Evolutionary conservation across 2,329 filamentous ascomycete genomes (phyloP).

Genomic region (Neopestalotiopsis rosae): DNA sequence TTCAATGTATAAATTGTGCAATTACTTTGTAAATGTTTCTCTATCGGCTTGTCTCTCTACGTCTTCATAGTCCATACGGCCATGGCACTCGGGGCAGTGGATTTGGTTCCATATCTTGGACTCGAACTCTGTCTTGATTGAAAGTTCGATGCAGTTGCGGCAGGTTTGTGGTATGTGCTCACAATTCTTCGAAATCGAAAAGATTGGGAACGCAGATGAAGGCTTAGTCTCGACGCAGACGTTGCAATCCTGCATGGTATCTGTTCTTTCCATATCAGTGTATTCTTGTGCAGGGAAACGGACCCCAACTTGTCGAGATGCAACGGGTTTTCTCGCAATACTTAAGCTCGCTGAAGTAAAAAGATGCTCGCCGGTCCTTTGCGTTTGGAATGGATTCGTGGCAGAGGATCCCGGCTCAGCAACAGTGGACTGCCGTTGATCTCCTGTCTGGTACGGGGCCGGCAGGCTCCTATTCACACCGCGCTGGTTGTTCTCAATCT

Average conservation of each 20-base stretch:
- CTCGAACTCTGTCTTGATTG: slow-evolving; percentile 16
- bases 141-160: slow-evolving; percentile 7
- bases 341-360: too few relatives aligned
- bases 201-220: slow-evolving; percentile 10
- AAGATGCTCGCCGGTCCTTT: too few relatives aligned
- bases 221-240: slow-evolving; percentile 16
- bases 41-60: slow-evolving; percentile 17
- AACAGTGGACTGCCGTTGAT: too few relatives aligned
- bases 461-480: too few relatives aligned
- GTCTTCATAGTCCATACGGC: slow-evolving; percentile 14
- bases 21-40: slow-evolving; percentile 17
- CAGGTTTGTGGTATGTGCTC: slow-evolving; percentile 15
- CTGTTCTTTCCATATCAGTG: too few relatives aligned
- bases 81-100: slow-evolving; percentile 15
- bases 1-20: neutral
- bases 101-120: slow-evolving; percentile 17
- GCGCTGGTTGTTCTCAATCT: too few relatives aligned
- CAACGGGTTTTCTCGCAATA: too few relatives aligned
- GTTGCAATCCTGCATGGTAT: neutral
- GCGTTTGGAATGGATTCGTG: too few relatives aligned
- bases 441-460: too few relatives aligned
- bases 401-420: too few relatives aligned
- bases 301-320: too few relatives aligned
- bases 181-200: slow-evolving; percentile 13
- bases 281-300: too few relatives aligned